phyloP scores from a whole-genome alignment of 805 yeast species.

The Hanseniaspora hatyaiensis region DNA sequence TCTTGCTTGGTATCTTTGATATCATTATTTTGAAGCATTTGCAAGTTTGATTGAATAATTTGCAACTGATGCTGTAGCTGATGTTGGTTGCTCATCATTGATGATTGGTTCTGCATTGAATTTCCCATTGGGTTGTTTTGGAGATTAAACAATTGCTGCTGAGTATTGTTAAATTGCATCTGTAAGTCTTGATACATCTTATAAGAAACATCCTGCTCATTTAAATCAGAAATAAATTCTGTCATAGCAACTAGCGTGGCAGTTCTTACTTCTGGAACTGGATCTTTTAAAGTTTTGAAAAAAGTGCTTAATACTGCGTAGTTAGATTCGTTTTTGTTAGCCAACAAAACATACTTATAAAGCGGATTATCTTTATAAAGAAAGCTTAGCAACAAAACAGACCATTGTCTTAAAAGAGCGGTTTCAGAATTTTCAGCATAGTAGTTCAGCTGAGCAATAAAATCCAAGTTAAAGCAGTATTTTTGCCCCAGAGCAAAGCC shows the following conservation, averaged over 20 bases:
- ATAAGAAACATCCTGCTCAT: slow-evolving; percentile 30
- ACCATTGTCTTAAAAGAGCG: slow-evolving; percentile 88
- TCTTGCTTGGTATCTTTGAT: slow-evolving; percentile 46
- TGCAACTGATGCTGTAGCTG: slow-evolving; percentile 29
- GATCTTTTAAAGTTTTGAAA: slow-evolving; percentile 56
- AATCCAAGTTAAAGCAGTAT: slow-evolving; percentile 61
- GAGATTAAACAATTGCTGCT: slow-evolving; percentile 26
- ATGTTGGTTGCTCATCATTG: slow-evolving; percentile 23
- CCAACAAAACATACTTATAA: slow-evolving; percentile 58
- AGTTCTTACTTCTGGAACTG: slow-evolving; percentile 90
- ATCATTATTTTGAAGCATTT: slow-evolving; percentile 26
- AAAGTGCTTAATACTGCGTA: slow-evolving; percentile 26
- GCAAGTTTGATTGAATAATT: slow-evolving; percentile 24
- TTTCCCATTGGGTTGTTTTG: slow-evolving; percentile 25
- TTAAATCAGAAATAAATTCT: slow-evolving; percentile 45
- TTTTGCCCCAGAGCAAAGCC: slow-evolving; percentile 73
- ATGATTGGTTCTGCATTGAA: slow-evolving; percentile 26
- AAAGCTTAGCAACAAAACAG: slow-evolving; percentile 65
- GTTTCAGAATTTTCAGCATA: slow-evolving; percentile 65
- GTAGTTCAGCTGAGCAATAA: slow-evolving; percentile 52
- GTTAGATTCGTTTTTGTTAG: slow-evolving; percentile 44
- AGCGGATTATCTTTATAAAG: slow-evolving; percentile 62
- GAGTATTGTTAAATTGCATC: slow-evolving; percentile 22
- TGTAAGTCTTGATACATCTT: slow-evolving; percentile 28
- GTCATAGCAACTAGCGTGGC: slow-evolving; percentile 67